A percentile compares a stretch with the other conserved stretches of the same genome.
These are phyloP conservation scores for Colletotrichum sp. DNA, from an alignment of 2,329 filamentous ascomycete species.

Conservation along the genomic window DNA sequence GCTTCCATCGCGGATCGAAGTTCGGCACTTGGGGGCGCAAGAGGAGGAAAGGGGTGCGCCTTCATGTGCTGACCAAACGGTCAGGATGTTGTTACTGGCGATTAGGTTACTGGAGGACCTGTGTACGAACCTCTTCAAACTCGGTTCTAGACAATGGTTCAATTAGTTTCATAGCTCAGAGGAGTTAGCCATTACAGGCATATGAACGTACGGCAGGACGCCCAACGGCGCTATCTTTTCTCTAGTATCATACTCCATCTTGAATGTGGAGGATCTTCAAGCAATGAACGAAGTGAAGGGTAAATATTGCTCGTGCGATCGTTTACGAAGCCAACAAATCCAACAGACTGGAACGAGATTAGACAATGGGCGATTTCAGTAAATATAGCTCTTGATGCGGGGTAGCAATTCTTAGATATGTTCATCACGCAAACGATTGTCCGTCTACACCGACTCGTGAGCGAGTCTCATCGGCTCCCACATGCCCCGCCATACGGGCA, in stretches of 20 bases:
- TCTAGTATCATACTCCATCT: background rate
- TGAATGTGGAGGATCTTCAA: background rate
- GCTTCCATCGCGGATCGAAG: background rate
- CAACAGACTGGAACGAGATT: background rate
- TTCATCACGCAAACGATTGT: background rate
- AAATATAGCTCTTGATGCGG: background rate
- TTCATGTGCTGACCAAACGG: background rate
- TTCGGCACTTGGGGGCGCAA: background rate
- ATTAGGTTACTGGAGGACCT: accelerated
- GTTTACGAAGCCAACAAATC: background rate
- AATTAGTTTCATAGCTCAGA: background rate
- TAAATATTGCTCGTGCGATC: background rate
- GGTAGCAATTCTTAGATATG: background rate
- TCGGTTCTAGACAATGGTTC: background rate
- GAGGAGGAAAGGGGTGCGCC: background rate
- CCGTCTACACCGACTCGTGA: background rate
- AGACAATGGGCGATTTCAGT: background rate
- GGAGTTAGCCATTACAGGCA: accelerated
- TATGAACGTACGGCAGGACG: background rate
- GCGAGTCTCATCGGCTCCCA: background rate
- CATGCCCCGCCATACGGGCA: background rate
- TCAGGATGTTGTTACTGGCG: background rate
- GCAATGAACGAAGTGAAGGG: background rate
- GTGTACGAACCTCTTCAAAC: background rate
- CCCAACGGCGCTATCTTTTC: background rate